A percentile compares a stretch with the other conserved stretches of the same genome.
These are phyloP conservation scores for Russula sp. DNA, from an alignment of 768 basidiomycete genomes.

Conservation along the genomic window DNA sequence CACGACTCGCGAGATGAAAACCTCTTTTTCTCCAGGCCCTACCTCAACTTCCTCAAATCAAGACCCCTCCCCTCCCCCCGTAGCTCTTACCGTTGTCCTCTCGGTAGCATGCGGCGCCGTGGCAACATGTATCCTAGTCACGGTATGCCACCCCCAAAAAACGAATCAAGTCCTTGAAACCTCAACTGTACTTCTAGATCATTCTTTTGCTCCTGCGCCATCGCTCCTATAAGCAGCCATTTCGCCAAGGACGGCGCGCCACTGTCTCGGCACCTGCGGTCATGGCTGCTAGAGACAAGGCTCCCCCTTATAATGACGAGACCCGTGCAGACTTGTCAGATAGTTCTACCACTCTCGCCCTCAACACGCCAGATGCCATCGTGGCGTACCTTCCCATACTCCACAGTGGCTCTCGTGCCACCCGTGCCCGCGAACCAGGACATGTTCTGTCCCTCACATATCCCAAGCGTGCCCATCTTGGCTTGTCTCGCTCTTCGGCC, in stretches of 20 bases:
- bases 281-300: background rate
- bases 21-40: background rate
- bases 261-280: background rate
- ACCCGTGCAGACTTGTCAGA: background rate
- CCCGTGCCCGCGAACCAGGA: background rate
- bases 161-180: background rate
- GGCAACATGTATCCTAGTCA: slow-evolving; percentile 9
- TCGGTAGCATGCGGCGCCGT: slow-evolving; percentile 12
- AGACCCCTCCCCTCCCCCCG: background rate
- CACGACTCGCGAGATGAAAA: background rate
- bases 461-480: background rate
- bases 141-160: background rate
- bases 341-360: background rate
- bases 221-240: slow-evolving; percentile 7
- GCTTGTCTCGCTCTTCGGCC: background rate
- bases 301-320: background rate
- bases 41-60: background rate
- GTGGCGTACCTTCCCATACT: background rate
- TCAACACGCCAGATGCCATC: background rate
- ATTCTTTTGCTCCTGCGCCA: slow-evolving; percentile 17
- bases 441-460: background rate
- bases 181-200: background rate
- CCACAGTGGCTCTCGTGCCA: background rate
- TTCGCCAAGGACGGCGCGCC: background rate
- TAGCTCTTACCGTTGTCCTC: slow-evolving; percentile 1